Evolutionary conservation across 768 basidiomycete species (phyloP).

Genomic region (Boletus rex-veris): DNA sequence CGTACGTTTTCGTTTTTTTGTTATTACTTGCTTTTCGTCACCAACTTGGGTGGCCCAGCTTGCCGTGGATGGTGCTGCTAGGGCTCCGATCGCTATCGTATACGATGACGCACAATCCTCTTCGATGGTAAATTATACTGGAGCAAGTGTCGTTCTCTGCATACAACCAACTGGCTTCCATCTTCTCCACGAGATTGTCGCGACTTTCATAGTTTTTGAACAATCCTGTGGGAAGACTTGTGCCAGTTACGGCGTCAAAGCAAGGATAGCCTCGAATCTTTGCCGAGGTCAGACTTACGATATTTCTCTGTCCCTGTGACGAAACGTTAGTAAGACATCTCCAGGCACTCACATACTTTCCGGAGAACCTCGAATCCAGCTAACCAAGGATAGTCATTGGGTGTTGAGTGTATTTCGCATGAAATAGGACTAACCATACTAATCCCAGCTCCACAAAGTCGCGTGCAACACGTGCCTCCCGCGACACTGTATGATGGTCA

Average conservation of each 20-base stretch:
- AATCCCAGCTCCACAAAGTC: not conserved
- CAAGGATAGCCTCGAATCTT: not conserved
- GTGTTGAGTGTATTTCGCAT: not conserved
- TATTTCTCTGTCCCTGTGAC: not conserved
- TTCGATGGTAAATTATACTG: not conserved
- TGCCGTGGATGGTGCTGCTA: not conserved
- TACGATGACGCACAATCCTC: not conserved
- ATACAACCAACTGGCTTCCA: slow-evolving; percentile 20
- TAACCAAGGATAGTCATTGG: not conserved
- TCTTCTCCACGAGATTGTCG: slow-evolving; percentile 15
- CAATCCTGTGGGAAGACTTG: not conserved
- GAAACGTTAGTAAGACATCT: not conserved
- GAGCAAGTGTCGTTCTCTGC: not conserved
- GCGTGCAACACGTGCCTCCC: not conserved
- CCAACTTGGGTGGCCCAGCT: slow-evolving; percentile 1
- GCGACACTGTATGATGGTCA: not conserved
- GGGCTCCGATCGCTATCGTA: slow-evolving; percentile 11
- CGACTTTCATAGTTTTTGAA: slow-evolving; percentile 15
- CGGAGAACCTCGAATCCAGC: not conserved
- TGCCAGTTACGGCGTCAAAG: not conserved
- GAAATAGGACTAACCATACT: not conserved
- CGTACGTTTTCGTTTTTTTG: not conserved
- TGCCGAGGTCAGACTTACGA: not conserved
- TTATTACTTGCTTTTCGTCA: too few relatives aligned
- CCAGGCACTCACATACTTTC: not conserved